Base-by-base conservation (phyloP, 306 rosid genomes). In the Cyamopsis tetragonoloba region DNA sequence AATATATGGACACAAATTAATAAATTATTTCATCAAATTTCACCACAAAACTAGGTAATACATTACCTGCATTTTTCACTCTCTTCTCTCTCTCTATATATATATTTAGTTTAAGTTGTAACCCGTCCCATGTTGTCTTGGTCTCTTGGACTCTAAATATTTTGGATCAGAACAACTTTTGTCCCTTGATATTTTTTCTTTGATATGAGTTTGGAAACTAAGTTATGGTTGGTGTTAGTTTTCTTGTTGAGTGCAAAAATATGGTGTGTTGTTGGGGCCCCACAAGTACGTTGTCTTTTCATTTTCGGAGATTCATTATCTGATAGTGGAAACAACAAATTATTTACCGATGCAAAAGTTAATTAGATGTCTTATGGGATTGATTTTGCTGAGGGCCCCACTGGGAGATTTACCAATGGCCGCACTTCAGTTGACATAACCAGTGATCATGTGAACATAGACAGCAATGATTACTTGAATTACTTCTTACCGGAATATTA, bases 351-450 rank as follows among this genome's bases (percentile, higher is more conserved):
- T 0, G 80, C 84, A 0, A 87, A 24, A 70, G 85, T 19, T 14
- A 74, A 86, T 68, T 64, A 77, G 37, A 6, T 2, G 4, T 93
- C 96, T 0, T 89, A 87, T 67, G 96, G 91, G 4, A 57, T 79
- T 62, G 96, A 87, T 71, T 75, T 77, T 20, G 71, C 85, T 0
- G 2, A 0, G 10, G 71, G 76, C 6, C 82, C 91, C 11, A 87
- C 91, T 0, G 95, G 96, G 68, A 85, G 96, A 53, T 87, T 83
- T 55, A 44, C 75, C 76, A 87, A 89, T 57, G 96, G 88, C 9
- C 81, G 75, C 2, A 87, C 82, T 61, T 0, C 41, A 0, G 39
- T 14, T 34, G 82, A 78, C 23, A 8, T 72, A 22, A 34, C 72
- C 13, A 59, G 82, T 78, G 64, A 77, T 73, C 80, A 70, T 39